These are phyloP conservation scores for Orbilia ellipsospora DNA, from an alignment of 2,329 filamentous ascomycete genomes.

Conservation along the genomic window DNA sequence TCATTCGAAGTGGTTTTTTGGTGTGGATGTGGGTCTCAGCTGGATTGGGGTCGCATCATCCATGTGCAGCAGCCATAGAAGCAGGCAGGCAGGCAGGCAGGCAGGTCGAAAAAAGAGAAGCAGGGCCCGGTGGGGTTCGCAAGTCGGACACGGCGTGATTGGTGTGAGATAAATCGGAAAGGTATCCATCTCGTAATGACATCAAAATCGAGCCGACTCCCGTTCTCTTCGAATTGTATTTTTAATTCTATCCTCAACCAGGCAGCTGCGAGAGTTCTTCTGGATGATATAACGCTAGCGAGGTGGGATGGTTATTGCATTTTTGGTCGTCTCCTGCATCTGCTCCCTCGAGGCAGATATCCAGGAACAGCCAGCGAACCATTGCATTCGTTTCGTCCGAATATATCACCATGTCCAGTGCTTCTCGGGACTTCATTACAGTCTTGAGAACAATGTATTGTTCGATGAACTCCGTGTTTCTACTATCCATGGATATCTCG, in stretches of 20 bases:
- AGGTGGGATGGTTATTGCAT: not conserved
- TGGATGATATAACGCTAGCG: too few relatives aligned
- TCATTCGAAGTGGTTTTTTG: not conserved
- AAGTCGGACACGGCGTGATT: conserved; percentile 4
- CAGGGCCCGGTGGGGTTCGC: not conserved
- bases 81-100: not conserved
- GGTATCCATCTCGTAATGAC: not conserved
- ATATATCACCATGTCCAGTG: not conserved
- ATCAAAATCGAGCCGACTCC: not conserved
- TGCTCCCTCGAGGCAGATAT: too few relatives aligned
- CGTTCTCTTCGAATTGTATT: not conserved
- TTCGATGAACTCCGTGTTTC: too few relatives aligned
- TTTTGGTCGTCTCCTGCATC: not conserved
- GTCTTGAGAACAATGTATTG: too few relatives aligned
- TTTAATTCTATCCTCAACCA: not conserved
- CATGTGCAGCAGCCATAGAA: not conserved
- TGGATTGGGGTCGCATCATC: not conserved
- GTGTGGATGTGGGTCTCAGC: not conserved
- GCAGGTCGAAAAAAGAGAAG: not conserved
- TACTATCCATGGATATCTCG: too few relatives aligned
- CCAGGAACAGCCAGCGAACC: too few relatives aligned
- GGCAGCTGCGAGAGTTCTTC: conserved; percentile 4
- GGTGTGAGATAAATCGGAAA: not conserved
- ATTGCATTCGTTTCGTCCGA: too few relatives aligned
- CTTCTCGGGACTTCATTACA: not conserved